Conservation (phyloP, 306 rosid species). For the Fragaria ananassa region DNA sequence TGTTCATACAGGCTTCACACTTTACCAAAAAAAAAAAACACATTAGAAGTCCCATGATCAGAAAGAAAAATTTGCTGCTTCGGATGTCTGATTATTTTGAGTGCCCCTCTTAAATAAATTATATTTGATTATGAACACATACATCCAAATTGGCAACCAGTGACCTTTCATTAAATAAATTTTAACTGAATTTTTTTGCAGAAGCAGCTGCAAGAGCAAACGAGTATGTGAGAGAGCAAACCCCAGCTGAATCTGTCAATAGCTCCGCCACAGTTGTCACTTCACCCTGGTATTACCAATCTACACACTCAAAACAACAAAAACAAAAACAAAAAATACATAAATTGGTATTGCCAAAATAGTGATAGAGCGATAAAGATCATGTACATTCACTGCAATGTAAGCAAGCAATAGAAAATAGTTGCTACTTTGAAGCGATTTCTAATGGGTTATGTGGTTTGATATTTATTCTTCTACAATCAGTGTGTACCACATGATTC, state of each 20-base stretch:
- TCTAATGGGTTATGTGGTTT: too few species aligned
- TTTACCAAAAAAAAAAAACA: too few species aligned
- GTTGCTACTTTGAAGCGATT: not conserved
- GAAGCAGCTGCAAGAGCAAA: constrained; percentile 31
- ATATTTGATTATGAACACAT: not conserved
- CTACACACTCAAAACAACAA: not conserved
- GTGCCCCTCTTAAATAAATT: too few species aligned
- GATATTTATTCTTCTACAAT: too few species aligned
- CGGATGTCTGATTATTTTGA: too few species aligned
- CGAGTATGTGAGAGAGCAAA: constrained; percentile 18
- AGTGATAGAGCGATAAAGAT: not conserved
- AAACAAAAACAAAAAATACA: not conserved
- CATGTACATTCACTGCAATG: not conserved
- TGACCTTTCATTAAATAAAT: not conserved
- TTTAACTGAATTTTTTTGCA: constrained; percentile 4
- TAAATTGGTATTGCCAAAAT: constrained; percentile 11
- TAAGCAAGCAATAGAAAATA: constrained; percentile 7
- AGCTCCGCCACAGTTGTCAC: not conserved
- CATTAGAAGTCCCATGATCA: too few species aligned
- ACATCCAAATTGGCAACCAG: not conserved
- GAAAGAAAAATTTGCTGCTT: too few species aligned
- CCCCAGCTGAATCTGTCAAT: constrained; percentile 8
- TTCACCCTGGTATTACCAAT: not conserved
- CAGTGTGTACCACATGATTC: too few species aligned
- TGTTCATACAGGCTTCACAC: not conserved